Conservation (phyloP, 148 eudicot genomes). For the Cornus kousa region DNA sequence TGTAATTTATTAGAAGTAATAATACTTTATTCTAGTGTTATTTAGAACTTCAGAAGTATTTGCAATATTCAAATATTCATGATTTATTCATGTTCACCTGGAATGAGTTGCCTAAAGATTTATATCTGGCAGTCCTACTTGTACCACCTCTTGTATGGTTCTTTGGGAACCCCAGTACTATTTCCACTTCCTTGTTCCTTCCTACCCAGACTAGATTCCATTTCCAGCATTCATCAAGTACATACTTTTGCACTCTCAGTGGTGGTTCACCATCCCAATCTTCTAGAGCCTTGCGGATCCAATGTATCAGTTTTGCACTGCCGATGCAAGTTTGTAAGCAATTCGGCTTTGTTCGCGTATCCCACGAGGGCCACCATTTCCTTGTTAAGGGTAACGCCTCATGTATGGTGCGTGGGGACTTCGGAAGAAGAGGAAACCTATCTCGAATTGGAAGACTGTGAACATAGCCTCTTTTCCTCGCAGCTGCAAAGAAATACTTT, state of each 20-base stretch:
- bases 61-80: not conserved
- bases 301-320: conserved; percentile 70
- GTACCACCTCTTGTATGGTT: conserved; percentile 93
- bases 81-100: conserved; percentile 49
- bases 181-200: conserved; percentile 83
- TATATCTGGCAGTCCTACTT: conserved; percentile 81
- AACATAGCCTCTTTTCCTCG: conserved; percentile 81
- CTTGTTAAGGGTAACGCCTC: conserved; percentile 72
- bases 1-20: too few relatives aligned
- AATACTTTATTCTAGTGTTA: not conserved
- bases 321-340: conserved; percentile 81
- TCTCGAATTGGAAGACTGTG: conserved; percentile 74
- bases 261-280: conserved; percentile 60
- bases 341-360: conserved; percentile 58
- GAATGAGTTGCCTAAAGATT: conserved; percentile 90
- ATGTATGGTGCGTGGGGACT: conserved; percentile 67
- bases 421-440: conserved; percentile 66
- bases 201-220: conserved; percentile 98
- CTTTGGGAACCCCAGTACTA: conserved; percentile 80
- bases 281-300: conserved; percentile 68
- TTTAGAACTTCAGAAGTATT: not conserved
- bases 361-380: conserved; percentile 95
- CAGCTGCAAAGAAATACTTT: conserved; percentile 74
- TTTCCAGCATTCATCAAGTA: conserved; percentile 63
- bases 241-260: conserved; percentile 44